Conservation (phyloP, 2,329 filamentous ascomycete species). For the Plectosphaerella sp. region DNA sequence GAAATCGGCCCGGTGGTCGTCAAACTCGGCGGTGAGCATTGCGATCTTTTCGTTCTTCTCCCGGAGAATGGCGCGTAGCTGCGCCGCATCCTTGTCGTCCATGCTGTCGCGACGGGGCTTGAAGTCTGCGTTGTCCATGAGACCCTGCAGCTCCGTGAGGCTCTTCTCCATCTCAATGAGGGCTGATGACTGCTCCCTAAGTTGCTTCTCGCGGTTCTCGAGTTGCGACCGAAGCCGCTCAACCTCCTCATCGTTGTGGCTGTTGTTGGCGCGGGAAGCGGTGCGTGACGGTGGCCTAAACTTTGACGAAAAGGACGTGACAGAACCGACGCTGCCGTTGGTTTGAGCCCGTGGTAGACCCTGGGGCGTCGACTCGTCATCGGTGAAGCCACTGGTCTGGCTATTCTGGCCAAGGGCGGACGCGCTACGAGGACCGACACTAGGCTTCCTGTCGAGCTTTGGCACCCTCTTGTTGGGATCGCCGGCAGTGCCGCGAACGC, state of each 20-base stretch:
- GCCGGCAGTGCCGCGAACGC: conserved; percentile 55
- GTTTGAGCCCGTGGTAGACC: conserved; percentile 47
- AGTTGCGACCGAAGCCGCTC: conserved; percentile 69
- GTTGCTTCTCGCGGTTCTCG: conserved; percentile 77
- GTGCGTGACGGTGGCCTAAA: conserved; percentile 45
- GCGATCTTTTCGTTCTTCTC: conserved; percentile 98
- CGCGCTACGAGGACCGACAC: conserved; percentile 51
- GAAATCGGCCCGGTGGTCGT: conserved; percentile 91
- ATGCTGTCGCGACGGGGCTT: conserved; percentile 39
- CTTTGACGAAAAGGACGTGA: conserved; percentile 50
- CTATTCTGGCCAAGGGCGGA: conserved; percentile 51
- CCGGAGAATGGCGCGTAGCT: conserved; percentile 75
- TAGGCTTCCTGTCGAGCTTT: conserved; percentile 43
- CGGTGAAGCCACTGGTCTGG: conserved; percentile 40
- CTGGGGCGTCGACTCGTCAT: conserved; percentile 54
- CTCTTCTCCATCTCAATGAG: conserved; percentile 87
- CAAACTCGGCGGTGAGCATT: conserved; percentile 89
- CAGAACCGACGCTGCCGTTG: conserved; percentile 49
- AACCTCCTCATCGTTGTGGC: conserved; percentile 63
- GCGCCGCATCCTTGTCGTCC: conserved; percentile 68
- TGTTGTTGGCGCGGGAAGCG: conserved; percentile 16
- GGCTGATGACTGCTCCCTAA: conserved; percentile 81
- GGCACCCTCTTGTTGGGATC: conserved; percentile 56
- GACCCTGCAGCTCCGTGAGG: conserved; percentile 67
- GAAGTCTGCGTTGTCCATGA: conserved; percentile 58